phyloP scores from a whole-genome alignment of 2,329 filamentous ascomycete genomes.

The Trichoderma koningii region DNA sequence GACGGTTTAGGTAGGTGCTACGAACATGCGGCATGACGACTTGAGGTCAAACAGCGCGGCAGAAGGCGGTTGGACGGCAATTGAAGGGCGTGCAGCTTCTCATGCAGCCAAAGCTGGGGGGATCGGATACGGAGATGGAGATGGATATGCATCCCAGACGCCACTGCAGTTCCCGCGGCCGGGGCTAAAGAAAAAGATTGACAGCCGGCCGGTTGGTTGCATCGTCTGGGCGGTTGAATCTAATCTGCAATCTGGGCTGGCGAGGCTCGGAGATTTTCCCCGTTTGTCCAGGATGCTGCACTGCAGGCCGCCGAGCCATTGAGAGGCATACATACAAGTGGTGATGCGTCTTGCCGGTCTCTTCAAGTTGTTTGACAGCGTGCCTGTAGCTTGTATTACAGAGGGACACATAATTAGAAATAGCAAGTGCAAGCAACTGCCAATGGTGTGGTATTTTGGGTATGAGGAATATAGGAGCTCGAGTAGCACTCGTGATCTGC shows the following conservation, averaged over 20 bases:
- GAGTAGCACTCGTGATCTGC: too few species aligned
- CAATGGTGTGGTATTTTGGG: too few species aligned
- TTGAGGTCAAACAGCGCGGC: not conserved
- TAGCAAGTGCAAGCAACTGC: too few species aligned
- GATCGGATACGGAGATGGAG: not conserved
- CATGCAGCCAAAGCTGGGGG: conserved; percentile 15
- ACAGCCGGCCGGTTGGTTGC: not conserved
- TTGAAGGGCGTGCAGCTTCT: conserved; percentile 8
- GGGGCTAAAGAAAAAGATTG: conserved; percentile 4
- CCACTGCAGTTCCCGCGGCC: conserved; percentile 15
- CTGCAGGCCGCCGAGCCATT: not conserved
- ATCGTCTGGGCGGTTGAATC: not conserved
- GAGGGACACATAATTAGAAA: not conserved
- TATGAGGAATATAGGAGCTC: too few species aligned
- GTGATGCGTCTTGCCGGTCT: too few species aligned
- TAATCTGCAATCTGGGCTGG: not conserved
- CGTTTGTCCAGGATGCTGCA: not conserved
- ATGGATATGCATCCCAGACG: conserved; percentile 13
- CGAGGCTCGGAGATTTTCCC: not conserved
- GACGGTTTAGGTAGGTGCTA: not conserved
- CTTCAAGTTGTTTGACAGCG: too few species aligned
- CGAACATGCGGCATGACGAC: not conserved
- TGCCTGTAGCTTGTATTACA: not conserved
- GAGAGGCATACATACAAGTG: not conserved
- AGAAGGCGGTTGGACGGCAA: conserved; percentile 9